phyloP scores from a whole-genome alignment of 257 asterid genomes.

The Lantana camara region DNA sequence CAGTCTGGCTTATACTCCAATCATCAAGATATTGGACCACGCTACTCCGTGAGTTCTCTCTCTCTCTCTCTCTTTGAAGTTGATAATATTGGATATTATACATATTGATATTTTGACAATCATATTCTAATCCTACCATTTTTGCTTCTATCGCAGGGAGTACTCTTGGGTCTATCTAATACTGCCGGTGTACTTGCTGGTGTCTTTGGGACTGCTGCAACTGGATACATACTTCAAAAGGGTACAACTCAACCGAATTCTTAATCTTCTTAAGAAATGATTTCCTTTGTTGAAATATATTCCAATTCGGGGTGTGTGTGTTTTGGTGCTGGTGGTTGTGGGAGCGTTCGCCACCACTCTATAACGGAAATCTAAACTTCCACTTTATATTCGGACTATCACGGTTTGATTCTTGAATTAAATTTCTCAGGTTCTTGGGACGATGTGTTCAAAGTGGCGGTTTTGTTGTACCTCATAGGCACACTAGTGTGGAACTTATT shows the following conservation, averaged over 20 bases:
- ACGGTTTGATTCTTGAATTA: slow-evolving; percentile 22
- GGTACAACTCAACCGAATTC: slow-evolving; percentile 45
- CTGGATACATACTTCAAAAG: slow-evolving; percentile 94
- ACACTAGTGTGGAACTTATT: slow-evolving; percentile 85
- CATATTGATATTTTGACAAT: neutral
- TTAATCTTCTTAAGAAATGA: slow-evolving; percentile 7
- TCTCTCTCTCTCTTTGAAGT: neutral
- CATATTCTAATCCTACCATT: neutral
- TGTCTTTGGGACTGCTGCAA: slow-evolving; percentile 95
- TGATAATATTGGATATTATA: neutral
- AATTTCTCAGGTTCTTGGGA: slow-evolving; percentile 85
- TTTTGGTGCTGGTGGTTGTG: no score
- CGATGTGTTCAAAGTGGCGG: slow-evolving; percentile 87
- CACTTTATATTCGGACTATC: neutral
- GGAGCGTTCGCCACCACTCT: no score
- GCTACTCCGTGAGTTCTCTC: slow-evolving; percentile 74
- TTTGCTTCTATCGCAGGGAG: slow-evolving; percentile 61
- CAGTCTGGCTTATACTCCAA: slow-evolving; percentile 96
- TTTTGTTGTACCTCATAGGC: slow-evolving; percentile 76
- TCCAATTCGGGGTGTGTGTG: no score
- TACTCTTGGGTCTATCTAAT: slow-evolving; percentile 80
- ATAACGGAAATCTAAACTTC: no score
- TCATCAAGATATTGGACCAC: slow-evolving; percentile 99
- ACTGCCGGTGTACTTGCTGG: slow-evolving; percentile 99
- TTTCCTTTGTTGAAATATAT: neutral